phyloP scores from a whole-genome alignment of 2,329 filamentous ascomycete species.

The Fusarium ambrosium region DNA sequence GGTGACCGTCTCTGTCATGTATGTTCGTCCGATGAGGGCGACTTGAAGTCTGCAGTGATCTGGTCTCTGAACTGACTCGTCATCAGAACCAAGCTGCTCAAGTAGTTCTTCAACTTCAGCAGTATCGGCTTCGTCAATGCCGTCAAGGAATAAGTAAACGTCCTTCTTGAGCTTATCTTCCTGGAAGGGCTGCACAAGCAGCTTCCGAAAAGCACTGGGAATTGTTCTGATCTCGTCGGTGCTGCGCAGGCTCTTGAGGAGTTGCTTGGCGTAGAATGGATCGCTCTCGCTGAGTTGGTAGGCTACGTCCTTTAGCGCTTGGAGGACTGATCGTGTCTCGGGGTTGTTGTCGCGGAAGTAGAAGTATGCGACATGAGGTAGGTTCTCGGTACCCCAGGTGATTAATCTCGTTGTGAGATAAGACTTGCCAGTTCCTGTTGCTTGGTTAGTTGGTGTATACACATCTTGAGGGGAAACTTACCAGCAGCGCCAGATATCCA shows the following conservation, averaged over 20 bases:
- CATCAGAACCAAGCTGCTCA: conserved; percentile 48
- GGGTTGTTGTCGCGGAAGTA: conserved; percentile 64
- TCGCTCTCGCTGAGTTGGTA: conserved; percentile 63
- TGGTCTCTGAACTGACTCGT: conserved; percentile 35
- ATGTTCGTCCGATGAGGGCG: conserved; percentile 58
- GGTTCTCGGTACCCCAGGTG: conserved; percentile 53
- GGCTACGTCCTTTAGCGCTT: conserved; percentile 61
- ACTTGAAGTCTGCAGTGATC: conserved; percentile 51
- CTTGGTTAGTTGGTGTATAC: neutral
- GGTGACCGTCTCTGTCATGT: conserved; percentile 56
- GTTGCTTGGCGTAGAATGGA: conserved; percentile 58
- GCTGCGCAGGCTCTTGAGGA: conserved; percentile 52
- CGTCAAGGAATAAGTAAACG: conserved; percentile 62
- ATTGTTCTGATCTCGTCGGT: conserved; percentile 59
- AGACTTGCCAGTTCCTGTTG: conserved; percentile 59
- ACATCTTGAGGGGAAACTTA: conserved; percentile 8
- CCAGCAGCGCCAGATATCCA: conserved; percentile 61
- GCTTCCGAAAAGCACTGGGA: conserved; percentile 57
- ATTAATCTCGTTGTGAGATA: conserved; percentile 60
- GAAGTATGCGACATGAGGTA: conserved; percentile 58
- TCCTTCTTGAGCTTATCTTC: conserved; percentile 50
- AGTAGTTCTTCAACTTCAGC: conserved; percentile 56
- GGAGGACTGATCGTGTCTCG: conserved; percentile 59
- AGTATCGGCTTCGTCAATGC: conserved; percentile 60
- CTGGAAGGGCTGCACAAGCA: conserved; percentile 57